phyloP scores from a whole-genome alignment of 768 basidiomycete species.

The Hebeloma cylindrosporum region DNA sequence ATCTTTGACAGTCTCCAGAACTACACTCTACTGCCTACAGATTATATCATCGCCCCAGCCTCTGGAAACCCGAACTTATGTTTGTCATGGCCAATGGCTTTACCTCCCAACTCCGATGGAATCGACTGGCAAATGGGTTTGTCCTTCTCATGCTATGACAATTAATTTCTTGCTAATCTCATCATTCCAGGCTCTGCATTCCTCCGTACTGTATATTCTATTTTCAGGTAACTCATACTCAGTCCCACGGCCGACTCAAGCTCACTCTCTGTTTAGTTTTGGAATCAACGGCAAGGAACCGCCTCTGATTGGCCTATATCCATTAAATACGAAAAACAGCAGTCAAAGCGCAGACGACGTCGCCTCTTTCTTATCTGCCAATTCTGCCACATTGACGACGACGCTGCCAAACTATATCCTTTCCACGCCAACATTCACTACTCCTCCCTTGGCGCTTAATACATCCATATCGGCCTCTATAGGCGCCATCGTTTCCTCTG shows the following conservation, averaged over 20 bases:
- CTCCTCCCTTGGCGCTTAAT: slow-evolving; percentile 69
- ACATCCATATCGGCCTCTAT: slow-evolving; percentile 55
- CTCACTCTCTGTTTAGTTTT: slow-evolving; percentile 45
- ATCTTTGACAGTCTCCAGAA: slow-evolving; percentile 37
- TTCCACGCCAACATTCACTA: slow-evolving; percentile 60
- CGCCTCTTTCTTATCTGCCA: slow-evolving; percentile 55
- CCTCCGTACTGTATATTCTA: slow-evolving; percentile 72
- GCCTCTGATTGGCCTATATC: slow-evolving; percentile 77
- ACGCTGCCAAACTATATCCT: slow-evolving; percentile 72
- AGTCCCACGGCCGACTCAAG: not conserved
- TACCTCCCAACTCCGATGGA: slow-evolving; percentile 66
- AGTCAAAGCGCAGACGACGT: slow-evolving; percentile 43
- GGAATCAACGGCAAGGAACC: slow-evolving; percentile 74
- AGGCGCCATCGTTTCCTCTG: slow-evolving; percentile 57
- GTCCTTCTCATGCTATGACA: not conserved
- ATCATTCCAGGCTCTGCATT: slow-evolving; percentile 56
- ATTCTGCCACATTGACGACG: slow-evolving; percentile 64
- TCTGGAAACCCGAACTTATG: slow-evolving; percentile 65
- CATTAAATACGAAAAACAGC: slow-evolving; percentile 48
- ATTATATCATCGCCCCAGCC: slow-evolving; percentile 75
- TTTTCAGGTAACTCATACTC: slow-evolving; percentile 57
- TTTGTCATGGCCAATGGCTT: slow-evolving; percentile 71
- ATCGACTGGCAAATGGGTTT: slow-evolving; percentile 83
- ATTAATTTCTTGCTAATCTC: not conserved
- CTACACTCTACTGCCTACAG: slow-evolving; percentile 69